These are phyloP conservation scores for Posidonia australis DNA, from an alignment of 106 monocot species.

Conservation along the genomic window DNA sequence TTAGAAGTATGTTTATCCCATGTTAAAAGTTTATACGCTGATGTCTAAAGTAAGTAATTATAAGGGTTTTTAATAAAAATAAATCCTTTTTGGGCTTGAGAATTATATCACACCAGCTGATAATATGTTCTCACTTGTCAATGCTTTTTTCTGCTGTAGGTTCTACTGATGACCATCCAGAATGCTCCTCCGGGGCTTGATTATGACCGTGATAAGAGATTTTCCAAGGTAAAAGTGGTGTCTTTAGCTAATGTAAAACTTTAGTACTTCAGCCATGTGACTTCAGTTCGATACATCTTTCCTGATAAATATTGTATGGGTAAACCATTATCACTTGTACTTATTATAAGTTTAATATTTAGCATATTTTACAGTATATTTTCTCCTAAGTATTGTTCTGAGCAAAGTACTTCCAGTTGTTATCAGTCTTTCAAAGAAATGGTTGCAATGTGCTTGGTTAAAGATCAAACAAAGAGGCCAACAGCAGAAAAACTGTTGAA, in stretches of 20 bases:
- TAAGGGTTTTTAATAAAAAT: too few relatives aligned
- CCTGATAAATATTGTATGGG: too few relatives aligned
- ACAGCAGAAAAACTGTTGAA: conserved; percentile 86
- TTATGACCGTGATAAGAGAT: conserved; percentile 81
- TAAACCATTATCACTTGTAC: too few relatives aligned
- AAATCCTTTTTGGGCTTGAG: too few relatives aligned
- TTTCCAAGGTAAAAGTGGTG: conserved; percentile 82
- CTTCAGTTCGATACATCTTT: too few relatives aligned
- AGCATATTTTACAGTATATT: neutral
- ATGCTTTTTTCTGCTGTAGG: conserved; percentile 31
- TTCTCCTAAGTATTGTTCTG: conserved; percentile 34
- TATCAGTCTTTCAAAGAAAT: conserved; percentile 95
- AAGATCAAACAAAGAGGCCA: conserved; percentile 97
- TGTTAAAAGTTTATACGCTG: too few relatives aligned
- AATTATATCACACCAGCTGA: too few relatives aligned
- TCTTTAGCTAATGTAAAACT: conserved; percentile 22
- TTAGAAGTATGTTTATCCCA: too few relatives aligned
- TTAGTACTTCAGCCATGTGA: too few relatives aligned
- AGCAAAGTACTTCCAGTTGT: conserved; percentile 55
- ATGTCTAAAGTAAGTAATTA: too few relatives aligned
- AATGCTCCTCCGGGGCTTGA: conserved; percentile 97
- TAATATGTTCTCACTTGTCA: neutral
- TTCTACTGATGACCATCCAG: conserved; percentile 96
- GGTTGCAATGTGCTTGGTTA: conserved; percentile 98
- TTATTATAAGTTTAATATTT: too few relatives aligned